Evolutionary conservation across 2,329 filamentous ascomycete species (phyloP), one percentile per base, ranked within the genome.

Genomic region (Colletotrichum paranaense): DNA sequence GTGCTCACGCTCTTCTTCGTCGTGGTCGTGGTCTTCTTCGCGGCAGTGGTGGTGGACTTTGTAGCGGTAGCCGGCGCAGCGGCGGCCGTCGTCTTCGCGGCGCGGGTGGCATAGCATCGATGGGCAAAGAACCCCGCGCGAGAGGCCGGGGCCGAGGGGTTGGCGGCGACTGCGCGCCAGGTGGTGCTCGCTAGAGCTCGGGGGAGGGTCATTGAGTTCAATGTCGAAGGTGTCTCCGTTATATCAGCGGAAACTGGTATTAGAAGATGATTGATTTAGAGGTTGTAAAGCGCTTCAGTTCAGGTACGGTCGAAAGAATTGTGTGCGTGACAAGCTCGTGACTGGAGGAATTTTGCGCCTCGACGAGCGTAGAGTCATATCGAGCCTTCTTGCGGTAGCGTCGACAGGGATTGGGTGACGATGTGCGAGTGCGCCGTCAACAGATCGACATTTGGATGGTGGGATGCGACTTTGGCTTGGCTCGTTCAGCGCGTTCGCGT

Each of bases 81-180:
- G 6, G 68, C 42, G 53, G 63, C 60, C 7, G 65, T 62, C 19
- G 62, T 26, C 32, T 63, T 58, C 46, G 53, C 58, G 12, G 66
- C 38, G 52, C 73, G 66, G 16, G 73, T 75, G 14, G 66, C 67
- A 67, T 75, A 75, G 71, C 66, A 64, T 59, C 73, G 71, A n/a
- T 42, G 38, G 24, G 62, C 65, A 2, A 74, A n/a, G 35, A 53
- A 26, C 38, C 55, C 71, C 35, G 60, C 60, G 56, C 22, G 49
- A 30, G 35, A 52, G 22, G 60, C 28, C 28, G 56, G 28, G 12
- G 56, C 65, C 9, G 59, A 16, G 6, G 58, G 26, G 16, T 62
- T 28, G 24, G 28, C n/a, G 28, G 38, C 55, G 11, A 58, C 62
- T 16, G 35, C 32, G 16, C 62, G 68, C 68, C 68, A 74, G 52